A percentile compares a stretch with the other conserved stretches of the same genome.
phyloP scores from a whole-genome alignment of 495 filamentous ascomycete species.

The Diplogelasinospora grovesii region DNA sequence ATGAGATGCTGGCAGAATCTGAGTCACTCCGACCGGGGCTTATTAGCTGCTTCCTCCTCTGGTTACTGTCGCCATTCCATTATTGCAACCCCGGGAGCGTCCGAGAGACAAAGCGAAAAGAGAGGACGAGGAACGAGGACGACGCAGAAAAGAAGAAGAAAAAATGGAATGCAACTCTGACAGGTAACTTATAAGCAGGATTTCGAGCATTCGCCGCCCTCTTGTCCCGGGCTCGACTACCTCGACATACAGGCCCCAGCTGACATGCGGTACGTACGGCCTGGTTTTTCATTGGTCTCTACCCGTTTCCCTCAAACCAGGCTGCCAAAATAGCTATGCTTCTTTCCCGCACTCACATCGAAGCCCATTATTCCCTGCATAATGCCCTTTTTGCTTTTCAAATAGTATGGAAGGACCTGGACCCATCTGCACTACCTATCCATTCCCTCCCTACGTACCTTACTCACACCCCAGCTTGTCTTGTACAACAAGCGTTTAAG shows the following conservation, averaged over 20 bases:
- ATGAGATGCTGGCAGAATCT: background rate
- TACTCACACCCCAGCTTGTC: background rate
- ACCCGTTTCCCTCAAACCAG: constrained; percentile 1
- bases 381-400: constrained; percentile 18
- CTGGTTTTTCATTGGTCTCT: constrained; percentile 13
- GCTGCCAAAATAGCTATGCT: constrained; percentile 10
- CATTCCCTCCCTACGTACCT: background rate
- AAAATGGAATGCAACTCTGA: constrained; percentile 21
- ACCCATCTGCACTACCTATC: constrained; percentile 4
- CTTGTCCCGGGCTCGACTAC: constrained; percentile 42
- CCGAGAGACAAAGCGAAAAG: too few relatives aligned
- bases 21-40: background rate
- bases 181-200: constrained; percentile 34
- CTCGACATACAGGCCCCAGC: constrained; percentile 37
- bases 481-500: background rate
- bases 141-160: too few relatives aligned
- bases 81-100: too few relatives aligned
- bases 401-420: too few relatives aligned
- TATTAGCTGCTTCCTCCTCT: too few relatives aligned
- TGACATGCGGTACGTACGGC: constrained; percentile 42
- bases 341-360: constrained; percentile 20
- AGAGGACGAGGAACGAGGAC: too few relatives aligned
- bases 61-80: too few relatives aligned
- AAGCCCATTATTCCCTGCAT: constrained; percentile 24
- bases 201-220: constrained; percentile 43